Evolutionary conservation across 2,329 filamentous ascomycete genomes (phyloP), one percentile per base, ranked within the genome.

Genomic region (Pseudophaeomoniella oleicola): DNA sequence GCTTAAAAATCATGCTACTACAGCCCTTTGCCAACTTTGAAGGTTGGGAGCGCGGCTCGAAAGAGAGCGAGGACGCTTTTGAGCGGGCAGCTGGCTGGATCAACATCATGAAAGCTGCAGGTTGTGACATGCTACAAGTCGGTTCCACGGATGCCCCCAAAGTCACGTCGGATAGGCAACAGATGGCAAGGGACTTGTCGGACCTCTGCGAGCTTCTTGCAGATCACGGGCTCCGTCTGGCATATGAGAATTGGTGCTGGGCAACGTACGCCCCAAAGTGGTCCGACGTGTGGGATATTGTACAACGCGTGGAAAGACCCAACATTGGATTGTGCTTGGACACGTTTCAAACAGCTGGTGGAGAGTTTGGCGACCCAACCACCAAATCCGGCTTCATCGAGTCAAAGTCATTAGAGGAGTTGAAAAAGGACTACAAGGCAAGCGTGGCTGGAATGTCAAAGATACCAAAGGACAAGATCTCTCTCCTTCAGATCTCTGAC

Each of bases 161-260:
- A 14, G 73, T 81, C 38, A 63, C 63, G 1, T 59, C 55, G 0
- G 61, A 69, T 4, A 56, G 64, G 4, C 58, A 61, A 1, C 58
- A 64, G 5, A 63, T 81, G 14, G 70, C 78, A 0, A 49, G 54
- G 0, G 79, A 86, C 45, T 63, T 87, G 0, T 64, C 65, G 1
- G 65, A 75, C 39, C 60, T 87, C 4, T 75, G 72, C 2, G 75
- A 81, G 37, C 57, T 80, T 36, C 63, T 81, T 1, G 68, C 67
- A 0, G 51, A 63, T 15, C 65, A 71, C 33, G 64, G 66, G 0
- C 71, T 75, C 50, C 66, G 70, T 4, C 58, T 87, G 13, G 79
- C 80, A 0, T 87, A 86, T 46, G 81, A 87, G 57, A 85, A 86
- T 50, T 86, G 80, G 79, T 84, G 80, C 56, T 87, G 81, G 81